phyloP scores from a whole-genome alignment of 2,329 filamentous ascomycete species.

The Pseudogymnoascus sp. region DNA sequence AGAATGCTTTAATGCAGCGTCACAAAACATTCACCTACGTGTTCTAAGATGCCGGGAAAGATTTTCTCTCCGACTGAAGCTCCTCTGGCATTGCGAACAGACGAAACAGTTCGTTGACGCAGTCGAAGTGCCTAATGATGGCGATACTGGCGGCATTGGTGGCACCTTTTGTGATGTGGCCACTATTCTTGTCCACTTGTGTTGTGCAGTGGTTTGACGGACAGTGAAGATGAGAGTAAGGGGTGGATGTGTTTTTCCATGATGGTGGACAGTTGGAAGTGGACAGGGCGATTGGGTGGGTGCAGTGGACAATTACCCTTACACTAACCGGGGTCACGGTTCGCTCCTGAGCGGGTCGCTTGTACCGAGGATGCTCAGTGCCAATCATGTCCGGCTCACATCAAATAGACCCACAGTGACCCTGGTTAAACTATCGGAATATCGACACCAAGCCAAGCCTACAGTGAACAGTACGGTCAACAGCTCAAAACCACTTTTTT shows the following conservation, averaged over 20 bases:
- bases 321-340: neutral
- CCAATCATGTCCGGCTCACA: neutral
- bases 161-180: neutral
- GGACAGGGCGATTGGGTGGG: neutral
- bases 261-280: neutral
- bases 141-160: neutral
- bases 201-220: neutral
- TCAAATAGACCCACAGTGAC: neutral
- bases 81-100: conserved; percentile 18
- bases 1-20: neutral
- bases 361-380: neutral
- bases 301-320: neutral
- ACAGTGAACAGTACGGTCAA: neutral
- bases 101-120: conserved; percentile 6
- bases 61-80: conserved; percentile 22
- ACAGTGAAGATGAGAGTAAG: neutral
- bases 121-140: neutral
- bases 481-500: neutral
- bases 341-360: neutral
- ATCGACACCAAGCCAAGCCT: neutral
- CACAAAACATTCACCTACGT: conserved; percentile 12
- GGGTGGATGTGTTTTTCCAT: neutral
- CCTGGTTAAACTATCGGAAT: neutral
- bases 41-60: conserved; percentile 22
- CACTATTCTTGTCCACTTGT: neutral